Base-by-base conservation (phyloP, 768 basidiomycete genomes). In the Porphyrellus cyaneotinctus region DNA sequence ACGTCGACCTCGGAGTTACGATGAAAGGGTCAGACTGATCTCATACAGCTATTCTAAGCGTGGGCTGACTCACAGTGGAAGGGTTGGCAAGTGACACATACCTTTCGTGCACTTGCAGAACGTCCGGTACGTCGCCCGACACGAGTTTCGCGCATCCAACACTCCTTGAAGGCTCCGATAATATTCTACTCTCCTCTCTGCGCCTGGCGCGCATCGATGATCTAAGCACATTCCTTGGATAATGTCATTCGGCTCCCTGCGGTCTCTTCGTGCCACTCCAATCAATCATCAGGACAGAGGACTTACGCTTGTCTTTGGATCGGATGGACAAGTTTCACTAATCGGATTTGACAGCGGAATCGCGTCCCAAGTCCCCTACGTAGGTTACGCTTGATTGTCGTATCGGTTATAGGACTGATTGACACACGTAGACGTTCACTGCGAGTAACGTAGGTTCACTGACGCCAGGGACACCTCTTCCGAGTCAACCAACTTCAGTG, bases 201-300 rank as follows among this genome's bases (percentile, higher is more conserved):
- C 64, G 66, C 66, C 66, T 47, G 66, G 66, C 43, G 66, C 66
- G 66, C 64, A 44, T 57, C 50, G 28, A 66, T 68, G 61, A 61
- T 59, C 43, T 57, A 28, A 41, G 31, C 10, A 37, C 37, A 31
- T 23, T 14, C 49, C 12, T 54, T 38, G 58, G 48, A 67, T 58
- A 41, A 66, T 67, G 65, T 48, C 18, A 48, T 35, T 23, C 43
- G 52, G 49, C 44, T 63, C 54, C 2, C 24, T 18, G 14, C 58
- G 3, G 32, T 57, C 44, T 39, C 43, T 38, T 54, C 47, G 11
- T 38, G 35, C 53, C 18, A 44, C 62, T 37, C 24, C 58, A n/a
- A 14, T 45, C 43, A 57, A 42, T 36, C 62, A 58, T 31, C 42
- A 56, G 12, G 48, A 61, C 37, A 58, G 64, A 28, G 62, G 43